These are phyloP conservation scores for Nicotiana tabacum DNA, from an alignment of 257 asterid genomes.

Conservation along the genomic window DNA sequence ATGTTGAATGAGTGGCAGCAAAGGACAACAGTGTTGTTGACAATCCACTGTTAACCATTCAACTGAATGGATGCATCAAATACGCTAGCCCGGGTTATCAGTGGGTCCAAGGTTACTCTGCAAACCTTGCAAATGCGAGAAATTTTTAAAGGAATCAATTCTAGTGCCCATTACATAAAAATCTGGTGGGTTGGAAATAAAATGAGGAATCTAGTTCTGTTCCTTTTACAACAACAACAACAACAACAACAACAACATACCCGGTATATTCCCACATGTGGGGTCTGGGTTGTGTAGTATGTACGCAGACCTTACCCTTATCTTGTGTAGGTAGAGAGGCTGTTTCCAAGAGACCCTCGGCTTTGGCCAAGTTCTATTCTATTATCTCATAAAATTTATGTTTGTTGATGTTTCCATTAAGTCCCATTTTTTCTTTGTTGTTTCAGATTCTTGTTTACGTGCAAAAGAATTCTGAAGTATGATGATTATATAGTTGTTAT, in stretches of 20 bases:
- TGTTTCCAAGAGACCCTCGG: no score
- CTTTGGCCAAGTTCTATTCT: no score
- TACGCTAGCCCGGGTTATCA: background rate
- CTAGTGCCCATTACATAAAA: conserved; percentile 5
- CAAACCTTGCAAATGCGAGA: conserved; percentile 19
- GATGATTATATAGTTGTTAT: background rate
- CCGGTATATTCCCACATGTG: no score
- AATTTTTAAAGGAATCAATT: conserved; percentile 8
- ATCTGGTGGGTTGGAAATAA: conserved; percentile 15
- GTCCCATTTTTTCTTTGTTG: background rate
- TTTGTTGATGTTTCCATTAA: background rate
- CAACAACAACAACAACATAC: background rate
- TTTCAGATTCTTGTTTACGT: conserved; percentile 19
- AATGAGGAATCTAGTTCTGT: background rate
- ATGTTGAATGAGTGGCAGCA: conserved; percentile 18
- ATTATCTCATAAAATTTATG: background rate
- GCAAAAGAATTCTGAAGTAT: background rate
- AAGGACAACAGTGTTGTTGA: conserved; percentile 4
- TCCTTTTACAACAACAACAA: background rate
- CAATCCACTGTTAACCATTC: background rate
- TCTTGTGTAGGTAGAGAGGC: no score
- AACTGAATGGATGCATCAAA: background rate
- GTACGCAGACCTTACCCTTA: no score
- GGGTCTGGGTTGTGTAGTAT: no score
- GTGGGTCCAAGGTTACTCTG: conserved; percentile 7